These are phyloP conservation scores for Rossbeevera mucosa DNA, from an alignment of 768 basidiomycete genomes.

Conservation along the genomic window DNA sequence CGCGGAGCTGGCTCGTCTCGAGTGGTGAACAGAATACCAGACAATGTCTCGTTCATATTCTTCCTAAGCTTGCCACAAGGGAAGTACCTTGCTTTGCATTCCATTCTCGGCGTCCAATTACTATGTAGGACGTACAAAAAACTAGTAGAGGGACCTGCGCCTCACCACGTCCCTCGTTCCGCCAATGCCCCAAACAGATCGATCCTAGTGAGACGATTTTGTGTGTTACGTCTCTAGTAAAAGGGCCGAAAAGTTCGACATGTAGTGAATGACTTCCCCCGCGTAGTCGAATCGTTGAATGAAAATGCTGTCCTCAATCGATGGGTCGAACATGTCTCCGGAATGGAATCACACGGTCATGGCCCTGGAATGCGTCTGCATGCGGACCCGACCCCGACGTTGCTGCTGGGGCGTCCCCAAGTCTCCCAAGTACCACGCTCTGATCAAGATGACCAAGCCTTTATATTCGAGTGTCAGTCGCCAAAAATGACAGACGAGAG, in stretches of 20 bases:
- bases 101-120: too few relatives aligned
- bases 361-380: constrained; percentile 9
- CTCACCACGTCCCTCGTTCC: too few relatives aligned
- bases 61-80: too few relatives aligned
- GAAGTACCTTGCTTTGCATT: too few relatives aligned
- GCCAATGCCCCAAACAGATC: too few relatives aligned
- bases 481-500: not conserved
- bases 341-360: constrained; percentile 12
- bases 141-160: too few relatives aligned
- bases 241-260: not conserved
- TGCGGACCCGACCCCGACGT: not conserved
- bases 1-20: too few relatives aligned
- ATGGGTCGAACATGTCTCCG: not conserved
- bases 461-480: not conserved
- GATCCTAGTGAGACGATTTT: too few relatives aligned
- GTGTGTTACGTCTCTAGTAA: not conserved
- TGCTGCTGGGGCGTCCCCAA: not conserved
- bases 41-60: too few relatives aligned
- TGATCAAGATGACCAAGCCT: constrained; percentile 14
- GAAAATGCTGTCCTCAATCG: not conserved
- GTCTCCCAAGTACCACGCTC: constrained; percentile 17
- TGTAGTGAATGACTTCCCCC: not conserved
- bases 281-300: too few relatives aligned
- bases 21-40: too few relatives aligned
- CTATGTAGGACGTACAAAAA: too few relatives aligned